Conservation (phyloP, 169 alveolate genomes). For the Theileria parva region DNA sequence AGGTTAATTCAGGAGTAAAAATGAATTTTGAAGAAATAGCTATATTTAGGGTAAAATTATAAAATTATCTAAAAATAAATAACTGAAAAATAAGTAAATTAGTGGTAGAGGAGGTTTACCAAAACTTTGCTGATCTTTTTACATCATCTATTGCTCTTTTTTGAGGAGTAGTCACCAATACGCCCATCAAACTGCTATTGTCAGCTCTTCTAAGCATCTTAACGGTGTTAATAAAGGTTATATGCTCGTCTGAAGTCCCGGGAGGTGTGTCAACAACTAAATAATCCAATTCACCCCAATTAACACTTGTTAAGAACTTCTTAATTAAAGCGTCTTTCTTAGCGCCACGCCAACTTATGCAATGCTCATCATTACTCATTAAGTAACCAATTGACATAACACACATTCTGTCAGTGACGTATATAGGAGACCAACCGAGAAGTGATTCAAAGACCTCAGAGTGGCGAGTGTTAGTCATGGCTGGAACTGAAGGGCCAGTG, state of each 20-base stretch:
- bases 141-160: constrained; percentile 67
- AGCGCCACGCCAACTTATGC: constrained; percentile 99
- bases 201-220: constrained; percentile 77
- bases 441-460: constrained; percentile 93
- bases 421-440: constrained; percentile 97
- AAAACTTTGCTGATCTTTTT: constrained; percentile 66
- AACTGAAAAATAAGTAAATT: background rate
- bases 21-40: background rate
- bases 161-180: constrained; percentile 87
- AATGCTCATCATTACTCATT: constrained; percentile 90
- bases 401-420: constrained; percentile 89
- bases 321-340: constrained; percentile 91
- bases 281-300: constrained; percentile 96
- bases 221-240: constrained; percentile 89
- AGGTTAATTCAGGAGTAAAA: background rate
- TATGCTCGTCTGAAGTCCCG: constrained; percentile 98
- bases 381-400: constrained; percentile 97
- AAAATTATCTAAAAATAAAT: background rate
- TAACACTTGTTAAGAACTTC: constrained; percentile 95
- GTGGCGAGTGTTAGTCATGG: constrained; percentile 89
- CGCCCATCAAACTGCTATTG: constrained; percentile 40
- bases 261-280: constrained; percentile 98
- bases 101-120: constrained; percentile 20
- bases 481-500: constrained; percentile 98
- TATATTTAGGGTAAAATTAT: background rate